Percentiles rank a stretch among this genome's conserved stretches.
phyloP scores from a whole-genome alignment of 257 asterid genomes.

The Parsonsia alboflavescens region DNA sequence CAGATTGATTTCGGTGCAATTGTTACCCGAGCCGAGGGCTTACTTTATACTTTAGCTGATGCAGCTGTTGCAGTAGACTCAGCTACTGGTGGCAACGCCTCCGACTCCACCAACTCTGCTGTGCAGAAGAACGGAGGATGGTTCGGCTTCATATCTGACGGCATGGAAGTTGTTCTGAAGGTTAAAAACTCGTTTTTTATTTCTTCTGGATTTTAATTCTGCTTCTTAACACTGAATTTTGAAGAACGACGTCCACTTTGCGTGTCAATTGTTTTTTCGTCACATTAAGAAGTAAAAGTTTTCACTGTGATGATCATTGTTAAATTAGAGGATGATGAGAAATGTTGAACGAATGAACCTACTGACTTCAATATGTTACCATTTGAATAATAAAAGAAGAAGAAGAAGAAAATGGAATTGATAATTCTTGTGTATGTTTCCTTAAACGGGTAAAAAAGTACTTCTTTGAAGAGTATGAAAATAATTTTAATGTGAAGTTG shows the following conservation, averaged over 20 bases:
- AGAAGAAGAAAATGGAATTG: background rate
- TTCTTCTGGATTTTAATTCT: background rate
- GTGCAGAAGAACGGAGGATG: constrained; percentile 80
- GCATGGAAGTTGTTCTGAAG: constrained; percentile 95
- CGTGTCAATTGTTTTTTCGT: background rate
- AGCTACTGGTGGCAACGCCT: constrained; percentile 31
- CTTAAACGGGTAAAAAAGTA: no score
- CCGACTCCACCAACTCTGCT: constrained; percentile 37
- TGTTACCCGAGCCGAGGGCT: constrained; percentile 61
- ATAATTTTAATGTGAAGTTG: background rate
- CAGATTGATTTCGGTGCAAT: constrained; percentile 45
- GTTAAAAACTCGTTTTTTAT: constrained; percentile 23
- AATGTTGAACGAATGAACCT: background rate
- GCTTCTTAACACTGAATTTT: background rate
- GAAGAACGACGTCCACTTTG: background rate
- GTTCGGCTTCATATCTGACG: constrained; percentile 93
- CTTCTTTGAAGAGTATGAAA: no score
- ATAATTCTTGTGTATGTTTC: background rate
- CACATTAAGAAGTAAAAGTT: background rate
- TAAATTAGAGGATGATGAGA: background rate
- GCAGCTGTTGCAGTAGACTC: constrained; percentile 72
- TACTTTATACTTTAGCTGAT: constrained; percentile 85
- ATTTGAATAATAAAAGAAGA: background rate
- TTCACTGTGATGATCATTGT: background rate
- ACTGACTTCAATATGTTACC: background rate